Evolutionary conservation across 768 basidiomycete genomes (phyloP).

Genomic region (Collybia sp.): DNA sequence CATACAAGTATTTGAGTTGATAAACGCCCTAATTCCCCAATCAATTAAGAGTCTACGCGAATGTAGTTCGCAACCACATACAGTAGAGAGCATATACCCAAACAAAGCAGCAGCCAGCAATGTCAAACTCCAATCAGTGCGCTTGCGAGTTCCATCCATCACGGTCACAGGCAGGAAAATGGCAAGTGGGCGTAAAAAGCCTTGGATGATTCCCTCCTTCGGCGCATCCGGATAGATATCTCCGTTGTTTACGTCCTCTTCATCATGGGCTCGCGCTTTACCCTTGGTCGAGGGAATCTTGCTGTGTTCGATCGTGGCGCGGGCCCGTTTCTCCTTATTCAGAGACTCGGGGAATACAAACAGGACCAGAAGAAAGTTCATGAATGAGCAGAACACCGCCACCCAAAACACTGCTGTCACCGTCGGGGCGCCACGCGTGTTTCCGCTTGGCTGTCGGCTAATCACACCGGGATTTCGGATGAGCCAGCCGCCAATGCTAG

Average conservation of each 20-base stretch:
- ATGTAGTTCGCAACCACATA: constrained; percentile 26
- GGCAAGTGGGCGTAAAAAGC: constrained; percentile 52
- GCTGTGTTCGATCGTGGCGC: constrained; percentile 22
- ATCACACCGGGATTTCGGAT: constrained; percentile 33
- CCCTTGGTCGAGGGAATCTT: constrained; percentile 18
- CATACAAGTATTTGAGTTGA: constrained; percentile 82
- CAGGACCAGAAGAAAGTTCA: constrained; percentile 57
- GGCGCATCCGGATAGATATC: constrained; percentile 7
- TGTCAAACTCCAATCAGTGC: constrained; percentile 80
- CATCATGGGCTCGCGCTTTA: constrained; percentile 5
- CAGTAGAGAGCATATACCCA: constrained; percentile 59
- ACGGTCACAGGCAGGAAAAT: constrained; percentile 64
- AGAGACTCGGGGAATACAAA: constrained; percentile 71
- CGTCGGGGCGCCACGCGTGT: constrained; percentile 13
- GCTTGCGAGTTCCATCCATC: constrained; percentile 34
- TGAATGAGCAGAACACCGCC: constrained; percentile 35
- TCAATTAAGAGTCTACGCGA: constrained; percentile 1
- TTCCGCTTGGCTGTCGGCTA: neutral
- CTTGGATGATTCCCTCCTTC: constrained; percentile 25
- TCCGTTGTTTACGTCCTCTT: constrained; percentile 11
- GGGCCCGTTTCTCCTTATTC: constrained; percentile 33
- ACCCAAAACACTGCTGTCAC: constrained; percentile 48
- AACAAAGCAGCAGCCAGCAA: constrained; percentile 61
- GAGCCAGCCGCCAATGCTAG: constrained; percentile 61
- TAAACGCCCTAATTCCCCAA: constrained; percentile 50